Base-by-base conservation (phyloP, 2,329 filamentous ascomycete species). In the Ophiognomonia clavigignenti-juglandacearum region DNA sequence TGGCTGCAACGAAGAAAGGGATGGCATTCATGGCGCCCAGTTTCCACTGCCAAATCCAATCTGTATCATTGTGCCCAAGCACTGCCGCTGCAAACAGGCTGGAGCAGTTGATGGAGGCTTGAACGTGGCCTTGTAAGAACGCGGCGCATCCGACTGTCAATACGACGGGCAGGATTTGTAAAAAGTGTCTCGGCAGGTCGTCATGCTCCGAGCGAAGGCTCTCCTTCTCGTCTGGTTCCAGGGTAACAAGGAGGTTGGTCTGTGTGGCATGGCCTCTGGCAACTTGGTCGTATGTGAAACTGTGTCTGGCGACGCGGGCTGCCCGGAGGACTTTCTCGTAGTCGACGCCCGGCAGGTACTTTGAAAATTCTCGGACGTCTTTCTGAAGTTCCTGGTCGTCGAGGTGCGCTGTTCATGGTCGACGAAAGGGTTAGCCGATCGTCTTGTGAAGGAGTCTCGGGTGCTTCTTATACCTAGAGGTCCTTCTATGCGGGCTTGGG, bases 101-200 rank as follows among this genome's bases (percentile, higher is more conserved):
- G 1, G 68, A 66, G 10, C 66, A 65, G 48, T 71, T 71, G 50
- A 72, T 64, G 5, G 67, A 71, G 0, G 66, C 68, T 48, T 72
- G 70, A 2, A 72, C 68, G 32, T 69, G 69, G 10, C 69, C 69
- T 53, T 72, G 70, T 0, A 72, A 55, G 36, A 72, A 65, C 0
- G 69, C 70, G 0, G 70, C 69, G 3, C 72, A 58, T 3, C 68
- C 70, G 11, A 73, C 69, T 1, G 67, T 70, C 26, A 66, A 51
- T 32, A 71, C 63, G 43, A 72, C 68, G 10, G 63, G 57, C 14
- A 60, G 49, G 63, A 72, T 72, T 3, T 64, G 62, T 37, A 55
- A 57, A 23, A 50, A 50, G 32, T 72, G 63, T 9, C 66, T 67
- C 32, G 70, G 68, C 0, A 67, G 55, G 1, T 59, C 57, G 41